A percentile compares a stretch with the other conserved stretches of the same genome.
These are phyloP conservation scores for Paramecium octaurelia DNA, from an alignment of 73 alveolate species.

Conservation along the genomic window DNA sequence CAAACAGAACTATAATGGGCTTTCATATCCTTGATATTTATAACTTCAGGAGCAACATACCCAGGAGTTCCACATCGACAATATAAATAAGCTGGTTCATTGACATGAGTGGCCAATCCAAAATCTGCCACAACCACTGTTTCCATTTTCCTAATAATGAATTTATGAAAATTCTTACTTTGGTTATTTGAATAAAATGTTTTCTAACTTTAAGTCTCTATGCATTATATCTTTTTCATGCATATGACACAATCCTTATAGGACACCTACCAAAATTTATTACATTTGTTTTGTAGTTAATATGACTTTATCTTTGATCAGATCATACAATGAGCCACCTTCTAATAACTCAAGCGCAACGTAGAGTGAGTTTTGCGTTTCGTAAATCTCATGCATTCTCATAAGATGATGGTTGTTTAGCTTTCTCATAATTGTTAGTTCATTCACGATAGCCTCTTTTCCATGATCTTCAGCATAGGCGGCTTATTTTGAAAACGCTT, in stretches of 20 bases:
- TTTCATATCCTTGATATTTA: conserved; percentile 48
- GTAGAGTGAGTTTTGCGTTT: conserved; percentile 6
- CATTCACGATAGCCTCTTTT: conserved; percentile 45
- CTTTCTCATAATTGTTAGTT: conserved; percentile 34
- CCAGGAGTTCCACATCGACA: conserved; percentile 66
- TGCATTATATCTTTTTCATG: conserved; percentile 40
- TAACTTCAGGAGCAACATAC: conserved; percentile 64
- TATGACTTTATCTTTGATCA: not conserved
- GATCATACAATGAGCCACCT: conserved; percentile 35
- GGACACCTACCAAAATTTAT: not conserved
- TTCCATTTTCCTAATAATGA: not conserved
- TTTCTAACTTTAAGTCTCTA: conserved; percentile 31
- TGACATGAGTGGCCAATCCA: conserved; percentile 61
- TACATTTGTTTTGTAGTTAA: not conserved
- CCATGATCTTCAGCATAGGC: conserved; percentile 62
- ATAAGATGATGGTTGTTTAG: not conserved
- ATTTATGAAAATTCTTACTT: not conserved
- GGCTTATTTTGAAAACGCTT: conserved; percentile 60
- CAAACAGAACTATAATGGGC: conserved; percentile 45
- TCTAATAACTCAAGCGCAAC: conserved; percentile 31
- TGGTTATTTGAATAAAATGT: not conserved
- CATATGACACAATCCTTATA: conserved; percentile 7
- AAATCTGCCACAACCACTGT: conserved; percentile 50
- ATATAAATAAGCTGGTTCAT: conserved; percentile 56
- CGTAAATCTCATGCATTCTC: conserved; percentile 14